Evolutionary conservation across 768 basidiomycete genomes (phyloP).

Genomic region (Collybia sp.): DNA sequence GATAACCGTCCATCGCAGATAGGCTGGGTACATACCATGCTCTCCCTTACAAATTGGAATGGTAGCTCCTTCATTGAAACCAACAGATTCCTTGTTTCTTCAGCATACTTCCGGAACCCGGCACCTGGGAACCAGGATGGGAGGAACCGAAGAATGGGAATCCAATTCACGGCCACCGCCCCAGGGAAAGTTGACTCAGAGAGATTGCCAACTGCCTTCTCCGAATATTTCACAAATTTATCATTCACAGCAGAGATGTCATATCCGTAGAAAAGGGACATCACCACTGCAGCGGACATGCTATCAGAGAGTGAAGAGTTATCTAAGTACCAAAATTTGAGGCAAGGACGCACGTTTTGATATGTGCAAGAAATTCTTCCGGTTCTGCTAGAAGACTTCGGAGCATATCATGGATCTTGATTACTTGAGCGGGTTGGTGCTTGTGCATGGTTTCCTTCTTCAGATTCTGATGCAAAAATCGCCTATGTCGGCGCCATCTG

Average conservation of each 20-base stretch:
- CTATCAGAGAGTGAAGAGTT: constrained; percentile 12
- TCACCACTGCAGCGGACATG: constrained; percentile 24
- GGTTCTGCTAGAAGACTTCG: neutral
- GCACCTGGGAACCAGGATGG: constrained; percentile 28
- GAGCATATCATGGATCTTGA: neutral
- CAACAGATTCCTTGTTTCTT: constrained; percentile 7
- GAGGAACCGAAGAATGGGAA: constrained; percentile 20
- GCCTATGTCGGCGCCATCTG: constrained; percentile 2
- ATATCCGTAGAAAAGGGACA: constrained; percentile 31
- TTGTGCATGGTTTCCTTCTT: neutral
- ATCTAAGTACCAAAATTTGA: neutral
- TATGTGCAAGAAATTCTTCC: constrained; percentile 1
- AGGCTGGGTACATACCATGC: constrained; percentile 11
- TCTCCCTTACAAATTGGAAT: constrained; percentile 12
- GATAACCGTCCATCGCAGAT: neutral
- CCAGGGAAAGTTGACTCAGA: constrained; percentile 16
- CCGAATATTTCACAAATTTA: constrained; percentile 14
- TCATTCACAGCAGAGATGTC: constrained; percentile 16
- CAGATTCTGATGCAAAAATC: constrained; percentile 4
- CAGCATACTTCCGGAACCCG: constrained; percentile 14
- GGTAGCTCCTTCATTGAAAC: constrained; percentile 14
- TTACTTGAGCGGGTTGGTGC: neutral
- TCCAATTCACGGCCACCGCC: constrained; percentile 15
- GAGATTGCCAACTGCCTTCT: constrained; percentile 10
- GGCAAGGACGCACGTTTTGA: no score